A percentile compares a stretch with the other conserved stretches of the same genome.
phyloP scores from a whole-genome alignment of 495 filamentous ascomycete genomes.

The Aspergillus conjunctus region DNA sequence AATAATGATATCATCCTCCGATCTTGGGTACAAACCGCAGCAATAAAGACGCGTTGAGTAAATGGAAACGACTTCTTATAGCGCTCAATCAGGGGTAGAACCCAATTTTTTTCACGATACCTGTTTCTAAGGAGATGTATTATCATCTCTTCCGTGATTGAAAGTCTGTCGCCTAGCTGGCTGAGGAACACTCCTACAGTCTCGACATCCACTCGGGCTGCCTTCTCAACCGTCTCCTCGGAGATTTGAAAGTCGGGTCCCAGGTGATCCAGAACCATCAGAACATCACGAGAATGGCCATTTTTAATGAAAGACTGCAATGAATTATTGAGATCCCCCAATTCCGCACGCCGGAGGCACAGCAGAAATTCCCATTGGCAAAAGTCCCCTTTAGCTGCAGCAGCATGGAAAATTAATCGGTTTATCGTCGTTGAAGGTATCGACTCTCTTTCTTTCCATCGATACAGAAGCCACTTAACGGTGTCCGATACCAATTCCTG shows the following conservation, averaged over 20 bases:
- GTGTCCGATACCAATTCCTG: neutral
- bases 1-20: neutral
- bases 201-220: neutral
- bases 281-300: too few relatives aligned
- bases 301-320: neutral
- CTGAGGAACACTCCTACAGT: neutral
- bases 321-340: neutral
- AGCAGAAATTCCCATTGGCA: neutral
- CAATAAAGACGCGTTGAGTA: neutral
- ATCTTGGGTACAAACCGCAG: neutral
- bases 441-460: neutral
- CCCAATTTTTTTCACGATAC: neutral
- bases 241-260: neutral
- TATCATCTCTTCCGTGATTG: neutral
- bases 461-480: neutral
- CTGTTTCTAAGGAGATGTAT: neutral
- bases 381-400: neutral
- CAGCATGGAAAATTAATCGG: neutral
- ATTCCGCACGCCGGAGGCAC: neutral
- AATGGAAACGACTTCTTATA: neutral
- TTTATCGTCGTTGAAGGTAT: neutral
- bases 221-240: neutral
- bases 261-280: neutral
- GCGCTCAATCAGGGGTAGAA: neutral
- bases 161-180: neutral